Evolutionary conservation across 345 rosid species (phyloP).

Genomic region (Alliaria petiolata): DNA sequence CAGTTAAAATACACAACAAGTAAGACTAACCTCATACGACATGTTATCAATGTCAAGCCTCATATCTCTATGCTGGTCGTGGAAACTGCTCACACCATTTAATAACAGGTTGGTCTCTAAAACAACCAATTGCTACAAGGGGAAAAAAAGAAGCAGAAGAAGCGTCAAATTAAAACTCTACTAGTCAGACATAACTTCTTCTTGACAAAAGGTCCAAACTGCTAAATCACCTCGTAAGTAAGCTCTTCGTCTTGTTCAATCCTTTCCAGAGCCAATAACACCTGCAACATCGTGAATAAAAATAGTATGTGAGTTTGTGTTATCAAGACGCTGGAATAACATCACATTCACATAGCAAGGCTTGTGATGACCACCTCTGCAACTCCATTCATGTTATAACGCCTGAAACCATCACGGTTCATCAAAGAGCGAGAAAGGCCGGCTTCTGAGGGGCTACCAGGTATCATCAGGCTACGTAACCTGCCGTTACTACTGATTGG

Average conservation of each 20-base stretch:
- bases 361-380: conserved; percentile 62
- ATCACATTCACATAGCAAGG: not conserved
- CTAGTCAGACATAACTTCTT: conserved; percentile 16
- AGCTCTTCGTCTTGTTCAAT: conserved; percentile 77
- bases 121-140: conserved; percentile 78
- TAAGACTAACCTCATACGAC: conserved; percentile 88
- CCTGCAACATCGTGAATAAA: conserved; percentile 41
- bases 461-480: conserved; percentile 36
- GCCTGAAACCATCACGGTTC: conserved; percentile 54
- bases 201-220: not conserved
- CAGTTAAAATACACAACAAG: not conserved
- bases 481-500: conserved; percentile 30
- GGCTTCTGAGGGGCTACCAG: conserved; percentile 53
- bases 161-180: not conserved
- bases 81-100: conserved; percentile 51
- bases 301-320: not conserved
- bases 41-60: conserved; percentile 95
- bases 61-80: conserved; percentile 92
- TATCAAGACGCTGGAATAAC: not conserved
- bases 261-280: conserved; percentile 80
- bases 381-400: conserved; percentile 71
- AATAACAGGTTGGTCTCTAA: conserved; percentile 78
- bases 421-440: conserved; percentile 39
- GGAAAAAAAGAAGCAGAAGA: not conserved
- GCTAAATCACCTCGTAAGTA: conserved; percentile 63